Evolutionary conservation across 2,329 filamentous ascomycete genomes (phyloP).

Genomic region (Pseudovirgaria hyperparasitica): DNA sequence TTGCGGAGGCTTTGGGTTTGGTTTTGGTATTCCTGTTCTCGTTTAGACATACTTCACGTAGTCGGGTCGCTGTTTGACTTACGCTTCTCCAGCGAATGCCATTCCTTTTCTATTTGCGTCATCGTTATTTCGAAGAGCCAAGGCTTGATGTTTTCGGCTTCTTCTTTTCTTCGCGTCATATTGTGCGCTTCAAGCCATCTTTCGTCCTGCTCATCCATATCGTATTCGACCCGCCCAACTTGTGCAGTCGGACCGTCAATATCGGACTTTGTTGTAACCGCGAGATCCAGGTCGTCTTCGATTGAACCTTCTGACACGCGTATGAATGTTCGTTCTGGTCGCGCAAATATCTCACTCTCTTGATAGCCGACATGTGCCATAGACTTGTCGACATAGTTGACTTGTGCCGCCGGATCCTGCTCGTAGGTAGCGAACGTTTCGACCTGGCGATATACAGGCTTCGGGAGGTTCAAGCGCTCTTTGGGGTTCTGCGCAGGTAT

Average conservation of each 20-base stretch:
- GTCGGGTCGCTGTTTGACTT: conserved; percentile 7
- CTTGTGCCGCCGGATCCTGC: conserved; percentile 70
- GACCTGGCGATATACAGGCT: conserved; percentile 62
- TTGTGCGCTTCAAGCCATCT: conserved; percentile 89
- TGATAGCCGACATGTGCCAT: conserved; percentile 96
- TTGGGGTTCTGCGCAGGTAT: conserved; percentile 68
- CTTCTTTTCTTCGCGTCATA: conserved; percentile 56
- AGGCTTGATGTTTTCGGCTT: conserved; percentile 73
- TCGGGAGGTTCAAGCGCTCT: conserved; percentile 65
- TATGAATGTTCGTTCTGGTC: conserved; percentile 60
- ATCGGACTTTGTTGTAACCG: conserved; percentile 42
- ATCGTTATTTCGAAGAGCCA: conserved; percentile 96
- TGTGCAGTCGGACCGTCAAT: conserved; percentile 43
- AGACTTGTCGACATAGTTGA: conserved; percentile 86
- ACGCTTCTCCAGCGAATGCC: conserved; percentile 89
- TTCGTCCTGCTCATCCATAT: conserved; percentile 99
- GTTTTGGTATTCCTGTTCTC: conserved; percentile 63
- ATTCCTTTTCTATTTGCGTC: conserved; percentile 98
- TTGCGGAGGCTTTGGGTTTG: conserved; percentile 90
- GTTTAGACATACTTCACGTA: conserved; percentile 4
- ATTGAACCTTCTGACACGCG: conserved; percentile 48
- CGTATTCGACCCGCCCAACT: conserved; percentile 84
- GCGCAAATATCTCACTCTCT: conserved; percentile 79
- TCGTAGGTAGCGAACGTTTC: conserved; percentile 72
- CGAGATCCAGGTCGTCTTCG: conserved; percentile 50